Conservation (phyloP, 176 grass and related monocot species). For the Cocos nucifera region DNA sequence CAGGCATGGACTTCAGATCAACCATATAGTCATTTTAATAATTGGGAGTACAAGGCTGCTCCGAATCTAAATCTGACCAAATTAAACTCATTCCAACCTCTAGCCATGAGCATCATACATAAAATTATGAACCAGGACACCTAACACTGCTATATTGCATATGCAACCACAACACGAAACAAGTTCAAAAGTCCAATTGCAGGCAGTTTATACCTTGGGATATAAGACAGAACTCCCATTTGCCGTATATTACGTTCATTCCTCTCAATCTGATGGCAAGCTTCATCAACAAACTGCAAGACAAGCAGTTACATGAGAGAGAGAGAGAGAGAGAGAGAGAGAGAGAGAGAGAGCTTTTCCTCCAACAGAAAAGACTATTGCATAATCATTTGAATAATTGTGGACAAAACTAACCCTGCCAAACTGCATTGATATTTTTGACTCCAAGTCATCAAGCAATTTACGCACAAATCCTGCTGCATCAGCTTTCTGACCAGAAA, state of each 20-base stretch:
- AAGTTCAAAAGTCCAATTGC: neutral
- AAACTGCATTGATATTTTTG: conserved; percentile 92
- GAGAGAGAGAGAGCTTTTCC: conserved; percentile 11
- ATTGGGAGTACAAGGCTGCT: too few relatives aligned
- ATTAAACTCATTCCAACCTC: too few relatives aligned
- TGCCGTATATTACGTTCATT: conserved; percentile 82
- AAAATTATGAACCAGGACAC: too few relatives aligned
- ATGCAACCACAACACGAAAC: too few relatives aligned
- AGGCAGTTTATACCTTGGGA: conserved; percentile 55
- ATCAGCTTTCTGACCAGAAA: conserved; percentile 99
- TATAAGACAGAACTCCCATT: conserved; percentile 70
- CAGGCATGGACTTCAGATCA: too few relatives aligned
- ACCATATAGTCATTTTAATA: too few relatives aligned
- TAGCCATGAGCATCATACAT: too few relatives aligned
- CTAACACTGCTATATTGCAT: too few relatives aligned
- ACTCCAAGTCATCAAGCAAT: conserved; percentile 85
- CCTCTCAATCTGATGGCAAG: conserved; percentile 90
- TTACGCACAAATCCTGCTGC: conserved; percentile 94
- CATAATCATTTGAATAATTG: neutral
- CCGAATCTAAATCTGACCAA: too few relatives aligned
- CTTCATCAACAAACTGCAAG: conserved; percentile 92
- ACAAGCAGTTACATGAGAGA: neutral
- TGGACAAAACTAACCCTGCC: conserved; percentile 55
- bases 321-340: conserved; percentile 8
- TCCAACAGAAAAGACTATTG: neutral